Evolutionary conservation across 495 filamentous ascomycete species (phyloP).

Genomic region (Parachaetomium inaequale): DNA sequence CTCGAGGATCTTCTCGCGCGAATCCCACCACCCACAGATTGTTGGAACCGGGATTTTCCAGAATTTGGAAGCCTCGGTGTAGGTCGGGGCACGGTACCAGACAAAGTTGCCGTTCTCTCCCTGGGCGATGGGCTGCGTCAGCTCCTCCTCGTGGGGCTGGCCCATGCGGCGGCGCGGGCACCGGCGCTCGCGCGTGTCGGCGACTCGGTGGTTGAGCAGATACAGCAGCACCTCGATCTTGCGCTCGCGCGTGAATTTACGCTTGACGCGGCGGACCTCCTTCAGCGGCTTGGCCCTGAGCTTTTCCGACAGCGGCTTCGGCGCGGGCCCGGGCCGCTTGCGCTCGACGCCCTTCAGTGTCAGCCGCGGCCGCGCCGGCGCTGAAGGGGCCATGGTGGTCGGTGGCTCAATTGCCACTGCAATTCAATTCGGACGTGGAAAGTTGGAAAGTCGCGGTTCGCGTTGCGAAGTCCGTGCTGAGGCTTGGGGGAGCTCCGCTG

Average conservation of each 20-base stretch:
- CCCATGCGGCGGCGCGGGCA: constrained; percentile 25
- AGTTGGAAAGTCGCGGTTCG: too few species aligned
- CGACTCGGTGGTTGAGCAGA: constrained; percentile 27
- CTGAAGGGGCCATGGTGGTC: neutral
- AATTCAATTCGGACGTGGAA: neutral
- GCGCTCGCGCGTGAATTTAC: constrained; percentile 25
- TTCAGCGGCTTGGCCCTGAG: constrained; percentile 20
- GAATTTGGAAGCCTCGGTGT: constrained; percentile 25
- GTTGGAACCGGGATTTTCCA: constrained; percentile 30
- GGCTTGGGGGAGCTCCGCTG: too few species aligned
- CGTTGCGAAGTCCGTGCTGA: too few species aligned
- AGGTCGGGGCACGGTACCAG: constrained; percentile 28
- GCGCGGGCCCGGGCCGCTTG: constrained; percentile 21
- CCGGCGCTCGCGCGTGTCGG: constrained; percentile 10
- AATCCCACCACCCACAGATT: constrained; percentile 32
- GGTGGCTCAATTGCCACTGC: neutral
- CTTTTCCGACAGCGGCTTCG: constrained; percentile 24
- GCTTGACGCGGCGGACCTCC: constrained; percentile 24
- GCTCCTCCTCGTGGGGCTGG: constrained; percentile 21
- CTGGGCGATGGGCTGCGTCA: neutral
- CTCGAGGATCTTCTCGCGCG: constrained; percentile 27
- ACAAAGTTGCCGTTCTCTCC: constrained; percentile 18
- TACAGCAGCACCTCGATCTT: constrained; percentile 33
- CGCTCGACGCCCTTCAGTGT: constrained; percentile 17
- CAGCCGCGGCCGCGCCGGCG: constrained; percentile 8